Base-by-base conservation (phyloP, 441 rosid genomes). In the Viola pubescens region DNA sequence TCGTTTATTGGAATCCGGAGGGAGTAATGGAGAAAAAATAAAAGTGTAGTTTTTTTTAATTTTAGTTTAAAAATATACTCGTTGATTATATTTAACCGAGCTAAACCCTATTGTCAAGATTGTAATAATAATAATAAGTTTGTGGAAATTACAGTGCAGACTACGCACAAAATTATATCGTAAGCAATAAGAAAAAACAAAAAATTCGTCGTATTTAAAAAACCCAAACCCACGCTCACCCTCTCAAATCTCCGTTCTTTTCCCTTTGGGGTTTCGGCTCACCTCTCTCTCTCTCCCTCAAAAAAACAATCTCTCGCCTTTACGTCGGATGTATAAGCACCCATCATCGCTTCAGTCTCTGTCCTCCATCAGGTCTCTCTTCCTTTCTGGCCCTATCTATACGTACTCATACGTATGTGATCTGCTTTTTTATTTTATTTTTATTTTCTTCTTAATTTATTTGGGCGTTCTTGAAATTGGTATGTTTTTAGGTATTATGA, bases 201-300 rank as follows among this genome's bases (percentile, higher is more conserved):
- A 26, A 26, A 26, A 1, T 26, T 26, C 34, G 3, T 43, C 46
- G 10, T 6, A 43, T 9, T 9, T 9, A 43, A 43, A 43, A 61
- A 68, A 39, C 39, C 71, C 19, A 60, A 43, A 45, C 45, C 14
- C 63, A 37, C 57, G 7, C 63, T 19, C 13, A 52, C 58, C 52
- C 54, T 4, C 12, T 34, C 60, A 16, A 49, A 26, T 34, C 65
- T 58, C 43, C 34, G 2, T 26, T 1, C 34, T 26, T 58, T 41
- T 53, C 44, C 68, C 70, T 71, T 69, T 59, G 72, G 79, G 80
- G 83, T 76, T 72, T 79, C 77, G 73, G 61, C 42, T 54, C 62
- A 37, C 56, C 61, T 40, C 48, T 62, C 58, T 48, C 8, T 60
- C 52, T 61, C 53, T 40, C 54, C 43, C 39, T 44, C 10, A 9